A percentile compares a stretch with the other conserved stretches of the same genome.
Evolutionary conservation across 441 rosid genomes (phyloP).

Genomic region (Brassica hybrid): DNA sequence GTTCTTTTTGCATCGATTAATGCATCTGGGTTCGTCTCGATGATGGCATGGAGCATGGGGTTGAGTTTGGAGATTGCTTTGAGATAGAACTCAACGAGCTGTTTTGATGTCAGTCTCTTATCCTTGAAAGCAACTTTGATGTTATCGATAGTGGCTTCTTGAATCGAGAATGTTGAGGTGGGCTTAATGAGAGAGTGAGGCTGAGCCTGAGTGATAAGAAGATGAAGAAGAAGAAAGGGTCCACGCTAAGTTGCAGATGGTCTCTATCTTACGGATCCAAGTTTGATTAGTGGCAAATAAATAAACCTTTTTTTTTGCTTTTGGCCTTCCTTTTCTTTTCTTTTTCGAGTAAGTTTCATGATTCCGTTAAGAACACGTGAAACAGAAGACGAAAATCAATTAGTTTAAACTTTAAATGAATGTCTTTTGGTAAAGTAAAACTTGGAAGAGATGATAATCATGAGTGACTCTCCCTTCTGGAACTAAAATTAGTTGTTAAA

Average conservation of each 20-base stretch:
- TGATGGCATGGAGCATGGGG: conserved; percentile 59
- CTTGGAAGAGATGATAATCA: neutral
- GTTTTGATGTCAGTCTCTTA: conserved; percentile 56
- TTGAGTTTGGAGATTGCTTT: conserved; percentile 57
- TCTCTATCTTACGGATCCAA: neutral
- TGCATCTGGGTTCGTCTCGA: conserved; percentile 81
- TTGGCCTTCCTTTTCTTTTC: neutral
- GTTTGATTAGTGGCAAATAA: neutral
- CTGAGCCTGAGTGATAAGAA: neutral
- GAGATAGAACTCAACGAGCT: conserved; percentile 61
- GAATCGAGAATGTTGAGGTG: neutral
- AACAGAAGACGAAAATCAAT: conserved; percentile 1
- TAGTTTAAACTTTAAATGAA: neutral
- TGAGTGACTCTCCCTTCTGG: neutral
- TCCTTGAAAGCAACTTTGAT: conserved; percentile 44
- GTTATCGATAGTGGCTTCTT: conserved; percentile 38
- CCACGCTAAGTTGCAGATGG: neutral
- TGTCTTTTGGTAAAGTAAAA: conserved; percentile 1
- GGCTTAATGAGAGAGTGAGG: neutral
- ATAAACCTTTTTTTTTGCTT: neutral
- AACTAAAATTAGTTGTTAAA: neutral
- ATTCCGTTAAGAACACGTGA: neutral
- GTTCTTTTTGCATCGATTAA: conserved; percentile 46
- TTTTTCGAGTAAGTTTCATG: neutral
- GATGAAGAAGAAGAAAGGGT: conserved; percentile 4